Conservation (phyloP, 176 grass and related monocot species). For the Carex kokanica region DNA sequence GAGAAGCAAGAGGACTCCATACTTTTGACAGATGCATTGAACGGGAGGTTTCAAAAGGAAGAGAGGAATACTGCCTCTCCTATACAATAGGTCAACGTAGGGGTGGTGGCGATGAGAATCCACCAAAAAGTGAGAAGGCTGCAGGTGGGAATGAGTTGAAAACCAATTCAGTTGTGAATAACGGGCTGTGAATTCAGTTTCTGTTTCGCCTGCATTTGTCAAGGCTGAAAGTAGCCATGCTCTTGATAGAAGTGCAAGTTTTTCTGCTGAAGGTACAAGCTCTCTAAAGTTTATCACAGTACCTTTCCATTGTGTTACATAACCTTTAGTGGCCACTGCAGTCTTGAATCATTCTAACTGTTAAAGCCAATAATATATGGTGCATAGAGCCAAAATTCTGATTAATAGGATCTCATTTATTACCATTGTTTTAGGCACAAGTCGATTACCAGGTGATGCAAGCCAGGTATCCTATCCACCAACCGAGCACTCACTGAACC, state of each 20-base stretch:
- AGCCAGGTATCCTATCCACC: constrained; percentile 17
- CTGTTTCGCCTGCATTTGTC: background rate
- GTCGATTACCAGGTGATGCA: background rate
- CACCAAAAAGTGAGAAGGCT: constrained; percentile 1
- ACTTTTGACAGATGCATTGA: constrained; percentile 76
- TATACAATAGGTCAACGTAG: background rate
- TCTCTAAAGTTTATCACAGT: constrained; percentile 9
- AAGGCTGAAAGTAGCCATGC: constrained; percentile 9
- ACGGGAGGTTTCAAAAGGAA: constrained; percentile 58
- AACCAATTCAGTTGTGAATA: constrained; percentile 20
- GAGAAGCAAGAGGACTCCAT: constrained; percentile 90
- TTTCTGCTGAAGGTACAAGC: constrained; percentile 54
- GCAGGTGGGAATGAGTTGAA: constrained; percentile 33
- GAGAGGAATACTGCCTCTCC: constrained; percentile 18
- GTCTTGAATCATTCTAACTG: background rate
- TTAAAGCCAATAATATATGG: background rate
- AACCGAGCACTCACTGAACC: constrained; percentile 2
- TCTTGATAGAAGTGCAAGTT: constrained; percentile 44
- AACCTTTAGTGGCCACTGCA: background rate
- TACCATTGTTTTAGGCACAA: constrained; percentile 10
- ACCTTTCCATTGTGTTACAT: background rate
- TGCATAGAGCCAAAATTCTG: background rate
- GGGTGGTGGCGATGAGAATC: background rate
- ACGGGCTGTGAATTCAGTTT: constrained; percentile 10
- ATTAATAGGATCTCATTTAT: background rate